A percentile compares a stretch with the other conserved stretches of the same genome.
phyloP scores from a whole-genome alignment of 2,329 filamentous ascomycete genomes.

The Harringtonia lauricola region DNA sequence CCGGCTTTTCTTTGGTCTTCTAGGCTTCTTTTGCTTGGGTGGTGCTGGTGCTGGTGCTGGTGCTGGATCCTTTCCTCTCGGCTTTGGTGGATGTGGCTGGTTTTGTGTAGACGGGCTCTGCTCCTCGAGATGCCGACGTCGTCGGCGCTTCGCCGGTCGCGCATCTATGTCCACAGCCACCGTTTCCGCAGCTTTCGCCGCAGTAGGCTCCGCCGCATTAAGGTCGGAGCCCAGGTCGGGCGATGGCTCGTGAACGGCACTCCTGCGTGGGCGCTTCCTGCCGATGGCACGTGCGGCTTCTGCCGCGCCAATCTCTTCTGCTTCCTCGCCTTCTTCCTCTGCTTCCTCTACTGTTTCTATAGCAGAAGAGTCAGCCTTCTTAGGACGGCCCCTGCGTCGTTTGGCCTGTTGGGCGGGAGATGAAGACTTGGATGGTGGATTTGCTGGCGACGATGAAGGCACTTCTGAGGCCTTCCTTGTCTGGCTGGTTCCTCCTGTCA shows the following conservation, averaged over 20 bases:
- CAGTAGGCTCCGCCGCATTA: constrained; percentile 17
- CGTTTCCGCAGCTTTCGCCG: constrained; percentile 7
- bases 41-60: constrained; percentile 6
- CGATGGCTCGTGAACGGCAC: constrained; percentile 22
- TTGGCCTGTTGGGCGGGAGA: not conserved
- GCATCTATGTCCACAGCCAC: constrained; percentile 19
- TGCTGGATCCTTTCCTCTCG: constrained; percentile 2
- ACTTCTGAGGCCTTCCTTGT: not conserved
- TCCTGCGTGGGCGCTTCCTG: constrained; percentile 30
- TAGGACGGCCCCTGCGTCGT: not conserved
- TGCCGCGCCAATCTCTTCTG: constrained; percentile 30
- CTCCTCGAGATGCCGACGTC: constrained; percentile 17
- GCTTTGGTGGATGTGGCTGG: constrained; percentile 19
- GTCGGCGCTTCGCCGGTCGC: constrained; percentile 24
- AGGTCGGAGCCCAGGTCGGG: constrained; percentile 28
- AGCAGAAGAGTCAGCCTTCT: not conserved
- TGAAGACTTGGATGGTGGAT: not conserved
- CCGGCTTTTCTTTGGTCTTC: not conserved
- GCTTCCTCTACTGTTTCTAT: not conserved
- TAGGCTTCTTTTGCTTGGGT: constrained; percentile 5
- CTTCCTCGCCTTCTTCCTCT: constrained; percentile 18
- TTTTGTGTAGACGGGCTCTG: constrained; percentile 32
- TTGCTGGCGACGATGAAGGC: constrained; percentile 4
- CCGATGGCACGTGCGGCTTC: constrained; percentile 31
- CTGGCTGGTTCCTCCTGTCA: not conserved